These are phyloP conservation scores for Pichia sp. DNA, from an alignment of 1,139 yeast species.

Conservation along the genomic window DNA sequence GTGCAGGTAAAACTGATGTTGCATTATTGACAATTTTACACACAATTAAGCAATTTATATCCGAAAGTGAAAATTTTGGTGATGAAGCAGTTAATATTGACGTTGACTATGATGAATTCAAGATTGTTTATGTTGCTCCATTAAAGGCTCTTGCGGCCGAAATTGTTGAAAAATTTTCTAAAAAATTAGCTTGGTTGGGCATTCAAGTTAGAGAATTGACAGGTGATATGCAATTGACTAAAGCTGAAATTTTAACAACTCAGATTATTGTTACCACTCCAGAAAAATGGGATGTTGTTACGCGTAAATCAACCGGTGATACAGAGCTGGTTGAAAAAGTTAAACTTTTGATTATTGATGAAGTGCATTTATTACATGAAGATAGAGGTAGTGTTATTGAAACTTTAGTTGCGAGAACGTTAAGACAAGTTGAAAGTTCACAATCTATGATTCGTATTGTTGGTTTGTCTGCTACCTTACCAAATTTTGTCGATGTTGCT, in stretches of 20 bases:
- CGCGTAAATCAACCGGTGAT: slow-evolving; percentile 79
- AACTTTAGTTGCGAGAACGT: slow-evolving; percentile 89
- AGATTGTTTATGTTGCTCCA: slow-evolving; percentile 93
- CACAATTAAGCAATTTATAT: slow-evolving; percentile 64
- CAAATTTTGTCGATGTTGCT: slow-evolving; percentile 91
- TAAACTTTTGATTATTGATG: slow-evolving; percentile 83
- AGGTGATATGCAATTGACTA: slow-evolving; percentile 94
- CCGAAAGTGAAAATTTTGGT: slow-evolving; percentile 33
- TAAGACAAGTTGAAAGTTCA: slow-evolving; percentile 88
- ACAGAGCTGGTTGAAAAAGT: slow-evolving; percentile 82
- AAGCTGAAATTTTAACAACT: slow-evolving; percentile 74
- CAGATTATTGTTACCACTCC: slow-evolving; percentile 96
- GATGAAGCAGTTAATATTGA: slow-evolving; percentile 52
- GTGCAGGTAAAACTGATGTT: slow-evolving; percentile 99
- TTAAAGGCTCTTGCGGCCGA: slow-evolving; percentile 96
- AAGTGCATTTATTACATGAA: slow-evolving; percentile 93
- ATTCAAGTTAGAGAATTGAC: slow-evolving; percentile 84
- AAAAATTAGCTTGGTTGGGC: slow-evolving; percentile 78
- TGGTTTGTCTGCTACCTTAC: slow-evolving; percentile 96
- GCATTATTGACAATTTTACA: slow-evolving; percentile 81
- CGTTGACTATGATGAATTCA: slow-evolving; percentile 75
- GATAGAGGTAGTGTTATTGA: slow-evolving; percentile 98
- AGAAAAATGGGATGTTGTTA: slow-evolving; percentile 98
- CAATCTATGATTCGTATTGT: slow-evolving; percentile 93
- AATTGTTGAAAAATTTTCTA: slow-evolving; percentile 83